Percentiles rank a stretch among this genome's conserved stretches.
Evolutionary conservation across 1,139 yeast genomes (phyloP).

Genomic region (Hyphopichia burtonii): DNA sequence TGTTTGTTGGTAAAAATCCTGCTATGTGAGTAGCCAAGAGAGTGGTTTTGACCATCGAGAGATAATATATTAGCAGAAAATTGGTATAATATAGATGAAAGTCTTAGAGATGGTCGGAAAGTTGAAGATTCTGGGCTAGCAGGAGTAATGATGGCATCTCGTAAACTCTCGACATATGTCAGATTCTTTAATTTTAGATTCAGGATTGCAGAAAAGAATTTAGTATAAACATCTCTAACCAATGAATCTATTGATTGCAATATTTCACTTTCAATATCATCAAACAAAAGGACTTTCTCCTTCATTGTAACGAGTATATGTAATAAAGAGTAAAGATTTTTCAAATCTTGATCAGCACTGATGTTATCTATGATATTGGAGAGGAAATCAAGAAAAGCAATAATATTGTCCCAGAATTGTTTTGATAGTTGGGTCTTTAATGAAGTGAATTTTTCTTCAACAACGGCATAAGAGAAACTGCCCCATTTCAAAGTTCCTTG

Average conservation of each 20-base stretch:
- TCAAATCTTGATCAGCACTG: conserved; percentile 4
- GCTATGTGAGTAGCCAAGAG: conserved; percentile 16
- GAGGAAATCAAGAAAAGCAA: conserved; percentile 5
- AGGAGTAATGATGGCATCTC: background rate
- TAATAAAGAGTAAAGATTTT: conserved; percentile 12
- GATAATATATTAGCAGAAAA: conserved; percentile 17
- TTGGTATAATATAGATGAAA: conserved; percentile 22
- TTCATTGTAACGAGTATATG: conserved; percentile 11
- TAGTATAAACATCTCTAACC: conserved; percentile 6
- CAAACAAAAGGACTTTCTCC: background rate
- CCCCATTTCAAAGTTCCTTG: conserved; percentile 3
- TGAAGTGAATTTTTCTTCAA: conserved; percentile 7
- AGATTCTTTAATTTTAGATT: background rate
- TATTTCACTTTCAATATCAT: background rate
- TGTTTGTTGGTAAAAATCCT: conserved; percentile 19
- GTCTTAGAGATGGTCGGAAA: conserved; percentile 23
- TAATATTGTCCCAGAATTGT: conserved; percentile 13
- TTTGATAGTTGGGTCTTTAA: conserved; percentile 9
- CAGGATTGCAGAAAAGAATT: conserved; percentile 11
- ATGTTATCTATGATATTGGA: background rate
- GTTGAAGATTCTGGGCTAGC: conserved; percentile 9
- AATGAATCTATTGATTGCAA: conserved; percentile 2
- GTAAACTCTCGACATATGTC: background rate
- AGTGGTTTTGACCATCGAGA: conserved; percentile 6
- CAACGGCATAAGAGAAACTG: background rate